These are phyloP conservation scores for Primulina eburnea DNA, from an alignment of 257 asterid genomes.

Conservation along the genomic window DNA sequence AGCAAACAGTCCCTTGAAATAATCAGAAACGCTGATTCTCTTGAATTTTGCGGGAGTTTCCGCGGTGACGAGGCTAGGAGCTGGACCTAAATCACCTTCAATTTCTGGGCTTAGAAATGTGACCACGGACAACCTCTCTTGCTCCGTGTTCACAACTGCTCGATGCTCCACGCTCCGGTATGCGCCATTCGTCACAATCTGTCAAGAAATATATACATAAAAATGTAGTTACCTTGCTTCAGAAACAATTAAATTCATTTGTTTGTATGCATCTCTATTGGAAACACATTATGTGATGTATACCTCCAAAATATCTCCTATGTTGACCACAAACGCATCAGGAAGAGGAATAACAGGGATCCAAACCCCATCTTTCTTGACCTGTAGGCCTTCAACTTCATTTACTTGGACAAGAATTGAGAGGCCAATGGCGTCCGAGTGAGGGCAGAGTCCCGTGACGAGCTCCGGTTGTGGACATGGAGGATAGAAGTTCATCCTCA, in stretches of 20 bases:
- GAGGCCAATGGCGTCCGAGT: slow-evolving; percentile 23
- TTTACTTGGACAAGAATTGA: slow-evolving; percentile 24
- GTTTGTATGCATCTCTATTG: too few relatives aligned
- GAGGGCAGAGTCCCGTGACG: slow-evolving; percentile 27
- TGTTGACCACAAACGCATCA: slow-evolving; percentile 26
- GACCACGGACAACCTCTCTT: slow-evolving; percentile 46
- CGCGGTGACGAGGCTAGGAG: slow-evolving; percentile 36
- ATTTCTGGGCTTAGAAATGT: slow-evolving; percentile 24
- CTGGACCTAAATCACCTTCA: slow-evolving; percentile 34
- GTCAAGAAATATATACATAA: neutral
- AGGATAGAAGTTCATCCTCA: slow-evolving; percentile 34
- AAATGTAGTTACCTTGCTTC: neutral
- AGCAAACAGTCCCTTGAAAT: slow-evolving; percentile 27
- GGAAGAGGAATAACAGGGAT: slow-evolving; percentile 24
- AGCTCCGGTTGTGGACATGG: slow-evolving; percentile 32
- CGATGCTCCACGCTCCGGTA: slow-evolving; percentile 53
- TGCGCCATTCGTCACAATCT: slow-evolving; percentile 45
- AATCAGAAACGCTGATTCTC: slow-evolving; percentile 32
- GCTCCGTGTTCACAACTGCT: slow-evolving; percentile 36
- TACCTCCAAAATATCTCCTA: slow-evolving; percentile 34
- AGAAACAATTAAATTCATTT: too few relatives aligned
- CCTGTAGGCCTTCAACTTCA: slow-evolving; percentile 30
- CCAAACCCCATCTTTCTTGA: slow-evolving; percentile 27
- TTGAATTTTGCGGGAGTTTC: slow-evolving; percentile 43
- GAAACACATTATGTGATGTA: neutral